Evolutionary conservation across 2,329 filamentous ascomycete species (phyloP).

Genomic region (Chaetomium sp.): DNA sequence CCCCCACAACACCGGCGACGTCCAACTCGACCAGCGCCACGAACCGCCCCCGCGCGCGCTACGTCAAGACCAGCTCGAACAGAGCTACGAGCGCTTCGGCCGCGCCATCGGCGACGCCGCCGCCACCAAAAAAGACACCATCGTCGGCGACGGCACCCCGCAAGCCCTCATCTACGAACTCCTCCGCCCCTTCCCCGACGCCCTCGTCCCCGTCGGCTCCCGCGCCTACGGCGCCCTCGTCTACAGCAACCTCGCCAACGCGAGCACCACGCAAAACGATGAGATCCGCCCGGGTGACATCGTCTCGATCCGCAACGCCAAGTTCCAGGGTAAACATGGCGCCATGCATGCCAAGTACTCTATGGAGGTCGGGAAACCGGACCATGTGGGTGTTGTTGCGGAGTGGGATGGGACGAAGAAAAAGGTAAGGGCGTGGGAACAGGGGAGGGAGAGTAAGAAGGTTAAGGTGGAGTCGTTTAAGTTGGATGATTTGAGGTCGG

Average conservation of each 20-base stretch:
- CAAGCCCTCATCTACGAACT: constrained; percentile 73
- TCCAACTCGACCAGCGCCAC: constrained; percentile 75
- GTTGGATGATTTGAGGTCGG: constrained; percentile 82
- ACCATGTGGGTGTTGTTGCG: constrained; percentile 84
- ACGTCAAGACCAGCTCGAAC: constrained; percentile 89
- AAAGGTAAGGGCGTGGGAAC: constrained; percentile 93
- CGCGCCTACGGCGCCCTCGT: constrained; percentile 87
- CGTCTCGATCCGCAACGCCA: constrained; percentile 83
- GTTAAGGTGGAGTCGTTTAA: constrained; percentile 91
- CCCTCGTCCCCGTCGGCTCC: constrained; percentile 76
- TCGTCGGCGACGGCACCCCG: constrained; percentile 79
- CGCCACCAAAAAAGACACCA: constrained; percentile 64
- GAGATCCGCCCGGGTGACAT: constrained; percentile 91
- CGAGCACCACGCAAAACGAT: constrained; percentile 80
- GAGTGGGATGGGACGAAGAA: constrained; percentile 99
- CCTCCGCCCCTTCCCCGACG: constrained; percentile 64
- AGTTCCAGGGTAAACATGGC: constrained; percentile 91
- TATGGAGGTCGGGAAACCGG: constrained; percentile 76
- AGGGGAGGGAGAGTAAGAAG: constrained; percentile 88
- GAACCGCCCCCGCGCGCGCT: constrained; percentile 73
- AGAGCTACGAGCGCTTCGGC: constrained; percentile 75
- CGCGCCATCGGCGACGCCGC: constrained; percentile 67
- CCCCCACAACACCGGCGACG: constrained; percentile 63
- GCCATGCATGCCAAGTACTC: constrained; percentile 93
- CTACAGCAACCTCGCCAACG: constrained; percentile 92